Evolutionary conservation across 2,329 filamentous ascomycete species (phyloP), one percentile per base, ranked within the genome.

Genomic region (Mycosphaerella arachidis): DNA sequence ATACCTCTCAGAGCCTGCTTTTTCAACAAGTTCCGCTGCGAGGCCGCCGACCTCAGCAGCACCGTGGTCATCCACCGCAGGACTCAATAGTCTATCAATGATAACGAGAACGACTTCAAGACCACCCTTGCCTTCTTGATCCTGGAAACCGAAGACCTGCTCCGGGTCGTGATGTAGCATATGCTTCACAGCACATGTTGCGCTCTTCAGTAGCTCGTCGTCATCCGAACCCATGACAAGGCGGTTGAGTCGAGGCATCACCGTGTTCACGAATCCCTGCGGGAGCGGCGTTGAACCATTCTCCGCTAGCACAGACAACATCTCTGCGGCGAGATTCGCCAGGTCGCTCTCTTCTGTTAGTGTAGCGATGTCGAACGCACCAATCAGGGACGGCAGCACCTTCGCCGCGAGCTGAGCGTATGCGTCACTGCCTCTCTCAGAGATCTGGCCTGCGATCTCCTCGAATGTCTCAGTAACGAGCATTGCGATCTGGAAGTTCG

Each of bases 21-120:
- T 96, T 76, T 97, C 93, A 0, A 99, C 94, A 30, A 99, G 81
- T 75, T 96, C 92, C 1, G 93, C 93, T 4, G 94, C 94, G 65
- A 99, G 84, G 16, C 92, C 91, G 67, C 94, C 94, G 48, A 99
- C 92, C 77, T 99, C 93, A n/a, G 92, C 91, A 5, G 93, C 94
- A 18, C 92, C 90, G 69, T 93, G 91, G 70, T 99, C 94, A 69
- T 95, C 90, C n/a, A 97, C 88, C 1, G 83, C 77, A 1, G 90
- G 88, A 3, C 90, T 88, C 31, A 99, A 83, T 4, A 99, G 83
- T 52, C 93, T 90, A 73, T 97, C 94, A 63, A 99, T 91, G 67
- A 99, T 94, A 65, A 91, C 85, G 52, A 99, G 83, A 60, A 91
- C 91, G 31, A 96, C 87, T 74, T 97, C 92, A 10, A 97, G 82